These are phyloP conservation scores for Wickerhamomyces alni DNA, from an alignment of 805 yeast genomes.

Conservation along the genomic window DNA sequence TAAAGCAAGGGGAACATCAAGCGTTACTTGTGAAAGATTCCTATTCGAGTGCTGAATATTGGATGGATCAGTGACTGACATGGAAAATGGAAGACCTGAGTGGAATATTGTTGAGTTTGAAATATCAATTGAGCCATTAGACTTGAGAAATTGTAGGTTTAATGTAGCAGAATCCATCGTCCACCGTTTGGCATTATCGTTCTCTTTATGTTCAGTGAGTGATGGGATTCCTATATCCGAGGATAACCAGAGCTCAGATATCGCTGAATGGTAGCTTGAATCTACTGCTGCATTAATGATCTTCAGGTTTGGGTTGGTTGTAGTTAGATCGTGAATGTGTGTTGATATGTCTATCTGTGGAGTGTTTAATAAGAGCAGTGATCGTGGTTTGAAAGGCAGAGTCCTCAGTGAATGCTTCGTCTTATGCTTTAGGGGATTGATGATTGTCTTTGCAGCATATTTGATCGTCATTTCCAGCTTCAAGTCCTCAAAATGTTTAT, in stretches of 20 bases:
- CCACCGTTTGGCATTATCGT: not conserved
- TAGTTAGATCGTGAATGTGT: not conserved
- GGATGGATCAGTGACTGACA: not conserved
- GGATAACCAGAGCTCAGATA: slow-evolving; percentile 1
- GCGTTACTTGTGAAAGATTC: not conserved
- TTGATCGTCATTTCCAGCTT: too few species aligned
- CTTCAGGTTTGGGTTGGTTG: not conserved
- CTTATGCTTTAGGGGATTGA: not conserved
- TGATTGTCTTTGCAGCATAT: not conserved
- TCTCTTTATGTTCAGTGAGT: too few species aligned
- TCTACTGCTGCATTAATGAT: not conserved
- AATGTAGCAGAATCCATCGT: not conserved
- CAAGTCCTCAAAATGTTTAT: too few species aligned
- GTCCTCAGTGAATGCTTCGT: not conserved
- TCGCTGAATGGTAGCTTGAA: not conserved
- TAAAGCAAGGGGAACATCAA: not conserved
- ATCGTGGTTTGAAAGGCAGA: not conserved
- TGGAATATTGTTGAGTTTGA: not conserved
- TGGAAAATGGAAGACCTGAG: not conserved
- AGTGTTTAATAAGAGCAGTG: not conserved
- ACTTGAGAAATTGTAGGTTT: too few species aligned
- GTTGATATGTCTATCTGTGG: slow-evolving; percentile 3
- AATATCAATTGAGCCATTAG: not conserved
- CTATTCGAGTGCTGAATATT: not conserved
- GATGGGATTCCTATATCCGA: not conserved